phyloP scores from a whole-genome alignment of 805 yeast genomes.

The Pichia occidentalis region DNA sequence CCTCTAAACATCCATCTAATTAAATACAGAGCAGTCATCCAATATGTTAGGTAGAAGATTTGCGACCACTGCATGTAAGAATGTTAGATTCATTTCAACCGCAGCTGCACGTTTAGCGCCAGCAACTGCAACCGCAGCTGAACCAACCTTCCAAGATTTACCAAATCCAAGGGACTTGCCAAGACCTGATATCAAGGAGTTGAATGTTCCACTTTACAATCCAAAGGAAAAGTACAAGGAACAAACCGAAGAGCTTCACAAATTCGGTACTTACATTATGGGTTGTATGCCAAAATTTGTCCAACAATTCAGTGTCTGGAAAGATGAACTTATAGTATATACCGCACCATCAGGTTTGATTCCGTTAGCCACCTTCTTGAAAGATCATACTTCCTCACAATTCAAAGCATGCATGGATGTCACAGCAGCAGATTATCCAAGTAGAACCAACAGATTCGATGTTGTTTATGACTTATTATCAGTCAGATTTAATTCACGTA shows the following conservation, averaged over 20 bases:
- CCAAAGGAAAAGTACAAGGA: conserved; percentile 72
- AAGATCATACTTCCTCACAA: conserved; percentile 75
- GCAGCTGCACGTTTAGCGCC: conserved; percentile 8
- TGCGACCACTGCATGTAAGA: conserved; percentile 1
- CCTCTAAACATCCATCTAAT: no score
- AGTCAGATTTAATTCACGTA: conserved; percentile 77
- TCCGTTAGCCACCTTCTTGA: conserved; percentile 65
- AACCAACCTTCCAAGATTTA: conserved; percentile 23
- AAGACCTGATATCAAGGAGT: conserved; percentile 28
- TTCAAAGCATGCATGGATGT: conserved; percentile 73
- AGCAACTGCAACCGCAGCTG: conserved; percentile 9
- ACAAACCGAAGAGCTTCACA: conserved; percentile 64
- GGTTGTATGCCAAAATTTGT: conserved; percentile 73
- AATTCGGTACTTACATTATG: conserved; percentile 74
- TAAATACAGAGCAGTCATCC: no score
- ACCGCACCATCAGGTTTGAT: conserved; percentile 69
- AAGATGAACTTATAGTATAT: conserved; percentile 73
- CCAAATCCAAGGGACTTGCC: conserved; percentile 31
- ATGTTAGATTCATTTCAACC: conserved; percentile 9
- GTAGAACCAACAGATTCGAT: conserved; percentile 78
- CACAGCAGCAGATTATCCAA: conserved; percentile 83
- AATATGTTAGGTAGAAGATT: conserved; percentile 12
- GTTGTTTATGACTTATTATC: conserved; percentile 79
- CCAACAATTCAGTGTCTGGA: conserved; percentile 85
- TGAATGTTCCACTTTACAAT: conserved; percentile 50